A percentile compares a stretch with the other conserved stretches of the same genome.
These are phyloP conservation scores for Diddensiella caesifluorescens DNA, from an alignment of 805 yeast species.

Conservation along the genomic window DNA sequence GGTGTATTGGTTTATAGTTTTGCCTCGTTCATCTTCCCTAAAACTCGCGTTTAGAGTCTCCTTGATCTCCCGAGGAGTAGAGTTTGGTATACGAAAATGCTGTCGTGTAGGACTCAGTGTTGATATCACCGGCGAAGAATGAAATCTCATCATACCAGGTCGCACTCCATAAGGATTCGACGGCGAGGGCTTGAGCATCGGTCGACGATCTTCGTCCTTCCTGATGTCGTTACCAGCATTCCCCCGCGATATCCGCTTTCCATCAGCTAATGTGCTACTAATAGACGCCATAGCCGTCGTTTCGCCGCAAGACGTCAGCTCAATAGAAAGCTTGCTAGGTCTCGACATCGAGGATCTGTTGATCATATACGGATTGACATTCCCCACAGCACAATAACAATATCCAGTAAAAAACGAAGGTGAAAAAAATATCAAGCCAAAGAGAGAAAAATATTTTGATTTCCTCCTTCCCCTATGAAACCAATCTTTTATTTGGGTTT, in stretches of 20 bases:
- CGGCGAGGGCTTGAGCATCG: no score
- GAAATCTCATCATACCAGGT: constrained; percentile 31
- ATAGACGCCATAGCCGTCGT: no score
- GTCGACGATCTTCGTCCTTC: no score
- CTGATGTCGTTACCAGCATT: no score
- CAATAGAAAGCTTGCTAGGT: constrained; percentile 4
- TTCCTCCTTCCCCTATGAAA: neutral
- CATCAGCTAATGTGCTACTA: no score
- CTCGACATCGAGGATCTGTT: constrained; percentile 1
- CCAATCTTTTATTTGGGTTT: neutral
- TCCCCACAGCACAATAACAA: no score
- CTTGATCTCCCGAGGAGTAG: constrained; percentile 31
- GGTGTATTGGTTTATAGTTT: constrained; percentile 44
- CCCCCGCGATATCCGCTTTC: no score
- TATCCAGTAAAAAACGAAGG: neutral
- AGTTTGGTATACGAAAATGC: constrained; percentile 32
- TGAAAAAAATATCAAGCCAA: no score
- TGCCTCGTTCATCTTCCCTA: constrained; percentile 29
- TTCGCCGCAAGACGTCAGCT: neutral
- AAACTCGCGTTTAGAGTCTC: constrained; percentile 30
- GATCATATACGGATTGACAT: neutral
- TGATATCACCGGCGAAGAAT: constrained; percentile 30
- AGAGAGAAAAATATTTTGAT: no score
- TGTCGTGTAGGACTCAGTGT: constrained; percentile 32
- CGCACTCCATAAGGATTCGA: constrained; percentile 17